Evolutionary conservation across 2,329 filamentous ascomycete species (phyloP).

Genomic region (Claviceps paspali): DNA sequence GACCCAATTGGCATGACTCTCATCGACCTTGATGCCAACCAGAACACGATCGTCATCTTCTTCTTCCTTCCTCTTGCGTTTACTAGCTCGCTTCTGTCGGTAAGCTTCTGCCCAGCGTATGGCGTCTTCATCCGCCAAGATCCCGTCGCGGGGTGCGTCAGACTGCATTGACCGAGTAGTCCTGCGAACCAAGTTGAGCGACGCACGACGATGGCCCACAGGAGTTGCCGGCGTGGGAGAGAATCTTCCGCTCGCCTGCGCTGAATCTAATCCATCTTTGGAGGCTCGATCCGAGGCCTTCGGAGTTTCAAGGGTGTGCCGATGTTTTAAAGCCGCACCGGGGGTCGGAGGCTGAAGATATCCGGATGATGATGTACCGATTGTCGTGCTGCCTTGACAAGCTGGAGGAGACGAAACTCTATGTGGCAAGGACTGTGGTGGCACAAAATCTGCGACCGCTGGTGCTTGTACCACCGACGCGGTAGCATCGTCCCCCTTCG

Average conservation of each 20-base stretch:
- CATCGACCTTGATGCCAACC: constrained; percentile 93
- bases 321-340: constrained; percentile 52
- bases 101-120: constrained; percentile 86
- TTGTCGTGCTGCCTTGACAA: constrained; percentile 27
- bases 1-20: constrained; percentile 92
- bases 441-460: constrained; percentile 2
- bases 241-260: constrained; percentile 63
- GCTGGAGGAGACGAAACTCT: constrained; percentile 51
- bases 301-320: constrained; percentile 80
- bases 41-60: constrained; percentile 90
- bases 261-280: constrained; percentile 54
- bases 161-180: constrained; percentile 76
- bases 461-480: constrained; percentile 1
- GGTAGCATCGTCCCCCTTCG: background rate
- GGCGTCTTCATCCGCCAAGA: constrained; percentile 78
- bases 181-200: constrained; percentile 66
- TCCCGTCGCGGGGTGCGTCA: constrained; percentile 69
- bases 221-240: constrained; percentile 48
- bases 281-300: constrained; percentile 53
- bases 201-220: constrained; percentile 53
- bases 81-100: constrained; percentile 79
- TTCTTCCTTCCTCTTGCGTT: constrained; percentile 65
- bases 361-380: constrained; percentile 31
- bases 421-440: constrained; percentile 24
- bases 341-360: constrained; percentile 29